Evolutionary conservation across 139 green algal genomes (phyloP), one percentile per base, ranked within the genome.

Genomic region (Tetratostichococcus sp.): DNA sequence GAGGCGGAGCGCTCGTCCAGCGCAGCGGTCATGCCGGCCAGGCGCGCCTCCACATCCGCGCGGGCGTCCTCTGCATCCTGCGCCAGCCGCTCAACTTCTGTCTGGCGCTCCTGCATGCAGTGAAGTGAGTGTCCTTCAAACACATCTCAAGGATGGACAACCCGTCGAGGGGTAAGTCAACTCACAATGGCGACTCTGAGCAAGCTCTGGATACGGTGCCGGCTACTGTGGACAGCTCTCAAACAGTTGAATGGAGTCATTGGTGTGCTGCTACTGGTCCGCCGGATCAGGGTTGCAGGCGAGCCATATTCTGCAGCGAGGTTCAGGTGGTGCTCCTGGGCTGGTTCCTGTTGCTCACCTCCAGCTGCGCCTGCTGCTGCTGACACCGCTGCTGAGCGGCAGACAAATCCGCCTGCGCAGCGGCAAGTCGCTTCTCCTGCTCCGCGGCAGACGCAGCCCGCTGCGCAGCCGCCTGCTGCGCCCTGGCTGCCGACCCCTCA

Each of bases 401-500:
- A 62, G 50, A 4, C 50, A 62, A 17, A 8, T 62, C 50, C 50
- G 50, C 19, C 50, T 62, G 50, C 50, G 50, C 50, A 28, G 50
- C 50, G 17, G 19, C 19, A 26, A 62, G 2, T 8, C 50, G 50
- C 14, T 2, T 25, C 50, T 62, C 50, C 50, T 62, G 50, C 50
- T 62, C 50, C 14, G 50, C 50, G 19, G 19, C 50, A 17, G 50
- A 62, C 50, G 50, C 50, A n/a, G 50, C 50, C 17, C 50, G 50
- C 50, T 62, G 11, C 2, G 22, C 50, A 23, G 50, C 50, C 2
- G 50, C 43, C 31, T 69, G 31, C 30, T 33, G 11, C 39, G 65
- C 31, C 8, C 43, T 35, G 32, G 71, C 43, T 1, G 59, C 78
- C 30, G 78, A 72, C 35, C 67, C 1, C 71, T 82, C 42, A 6